Conservation (phyloP, 2,329 filamentous ascomycete genomes). For the Corynespora cassiicola region DNA sequence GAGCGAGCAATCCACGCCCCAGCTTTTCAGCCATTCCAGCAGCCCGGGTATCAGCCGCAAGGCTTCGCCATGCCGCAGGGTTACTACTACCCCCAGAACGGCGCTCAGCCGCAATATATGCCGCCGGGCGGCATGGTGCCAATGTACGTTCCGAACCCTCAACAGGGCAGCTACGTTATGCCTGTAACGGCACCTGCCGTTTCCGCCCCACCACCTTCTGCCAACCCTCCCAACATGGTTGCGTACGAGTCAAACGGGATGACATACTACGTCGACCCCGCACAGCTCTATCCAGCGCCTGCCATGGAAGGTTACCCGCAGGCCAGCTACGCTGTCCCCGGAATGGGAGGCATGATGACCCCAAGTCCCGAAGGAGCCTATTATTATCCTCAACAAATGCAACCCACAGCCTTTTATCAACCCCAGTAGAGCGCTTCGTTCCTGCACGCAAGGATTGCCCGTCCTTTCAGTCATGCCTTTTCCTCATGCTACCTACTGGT, state of each 20-base stretch:
- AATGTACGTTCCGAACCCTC: constrained; percentile 63
- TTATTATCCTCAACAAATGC: constrained; percentile 64
- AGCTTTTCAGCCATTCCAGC: constrained; percentile 75
- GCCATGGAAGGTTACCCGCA: constrained; percentile 53
- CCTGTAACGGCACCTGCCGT: constrained; percentile 42
- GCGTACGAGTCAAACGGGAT: constrained; percentile 95
- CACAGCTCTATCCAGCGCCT: constrained; percentile 64
- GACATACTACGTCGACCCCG: constrained; percentile 90
- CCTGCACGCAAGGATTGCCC: no score
- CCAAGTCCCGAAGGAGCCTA: constrained; percentile 61
- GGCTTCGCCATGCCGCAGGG: constrained; percentile 44
- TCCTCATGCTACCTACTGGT: neutral
- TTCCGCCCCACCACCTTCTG: constrained; percentile 38
- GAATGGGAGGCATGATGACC: constrained; percentile 83
- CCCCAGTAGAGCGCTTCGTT: no score
- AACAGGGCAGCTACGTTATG: constrained; percentile 55
- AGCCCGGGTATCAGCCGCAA: constrained; percentile 61
- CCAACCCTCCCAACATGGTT: constrained; percentile 61
- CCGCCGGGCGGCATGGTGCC: constrained; percentile 57
- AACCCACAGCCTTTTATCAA: constrained; percentile 65
- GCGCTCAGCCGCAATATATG: constrained; percentile 49
- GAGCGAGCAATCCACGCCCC: constrained; percentile 91
- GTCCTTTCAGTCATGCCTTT: no score
- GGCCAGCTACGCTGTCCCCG: constrained; percentile 61
- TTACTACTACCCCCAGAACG: constrained; percentile 68